Evolutionary conservation across 768 basidiomycete species (phyloP).

Genomic region (Grammothele lineata): DNA sequence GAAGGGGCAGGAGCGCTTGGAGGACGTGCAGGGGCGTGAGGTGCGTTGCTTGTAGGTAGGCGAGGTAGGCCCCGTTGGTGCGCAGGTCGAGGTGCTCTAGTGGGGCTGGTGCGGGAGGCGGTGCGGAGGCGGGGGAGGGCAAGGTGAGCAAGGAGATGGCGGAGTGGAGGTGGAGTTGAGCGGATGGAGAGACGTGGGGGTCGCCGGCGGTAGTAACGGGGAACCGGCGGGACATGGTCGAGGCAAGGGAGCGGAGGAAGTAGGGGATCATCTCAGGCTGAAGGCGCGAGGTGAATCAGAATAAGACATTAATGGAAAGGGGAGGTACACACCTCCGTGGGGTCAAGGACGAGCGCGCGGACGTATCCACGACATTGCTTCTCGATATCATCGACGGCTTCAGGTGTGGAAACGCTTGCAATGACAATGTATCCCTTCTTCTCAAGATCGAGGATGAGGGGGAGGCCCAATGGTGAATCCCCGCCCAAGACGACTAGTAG

Average conservation of each 20-base stretch:
- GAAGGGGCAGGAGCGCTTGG: constrained; percentile 70
- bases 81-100: constrained; percentile 67
- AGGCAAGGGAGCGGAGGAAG: constrained; percentile 78
- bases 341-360: constrained; percentile 77
- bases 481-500: constrained; percentile 73
- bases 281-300: not conserved
- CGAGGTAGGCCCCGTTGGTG: constrained; percentile 58
- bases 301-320: not conserved
- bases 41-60: constrained; percentile 71
- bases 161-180: constrained; percentile 71
- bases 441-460: constrained; percentile 71
- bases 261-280: constrained; percentile 69
- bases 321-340: constrained; percentile 53
- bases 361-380: constrained; percentile 67
- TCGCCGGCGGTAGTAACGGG: constrained; percentile 78
- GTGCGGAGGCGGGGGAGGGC: constrained; percentile 29
- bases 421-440: constrained; percentile 80
- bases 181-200: constrained; percentile 63
- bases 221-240: constrained; percentile 78
- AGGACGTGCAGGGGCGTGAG: constrained; percentile 73
- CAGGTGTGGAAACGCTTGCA: constrained; percentile 67
- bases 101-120: constrained; percentile 48
- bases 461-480: constrained; percentile 66
- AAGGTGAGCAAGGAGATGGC: constrained; percentile 74
- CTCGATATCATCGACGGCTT: constrained; percentile 64